These are phyloP conservation scores for Colletotrichum sp. DNA, from an alignment of 2,329 filamentous ascomycete species.

Conservation along the genomic window DNA sequence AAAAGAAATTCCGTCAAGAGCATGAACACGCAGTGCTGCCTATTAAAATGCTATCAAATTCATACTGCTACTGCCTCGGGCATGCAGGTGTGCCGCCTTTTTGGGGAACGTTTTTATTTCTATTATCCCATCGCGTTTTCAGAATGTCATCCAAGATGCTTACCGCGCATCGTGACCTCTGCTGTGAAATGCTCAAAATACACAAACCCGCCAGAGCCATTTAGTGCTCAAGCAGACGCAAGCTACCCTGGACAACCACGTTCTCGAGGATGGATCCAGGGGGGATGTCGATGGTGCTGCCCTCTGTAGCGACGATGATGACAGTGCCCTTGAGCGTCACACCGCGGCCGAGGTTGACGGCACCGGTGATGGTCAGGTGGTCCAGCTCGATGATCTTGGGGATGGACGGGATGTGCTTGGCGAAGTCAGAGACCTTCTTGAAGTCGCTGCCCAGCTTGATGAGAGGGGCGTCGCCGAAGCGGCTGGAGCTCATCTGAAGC, in stretches of 20 bases:
- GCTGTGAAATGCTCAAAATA: conserved; percentile 13
- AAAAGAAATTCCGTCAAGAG: not conserved
- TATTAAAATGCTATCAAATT: conserved; percentile 19
- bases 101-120: conserved; percentile 1
- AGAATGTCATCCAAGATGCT: conserved; percentile 4
- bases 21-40: not conserved
- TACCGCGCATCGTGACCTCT: not conserved
- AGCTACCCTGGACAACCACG: conserved; percentile 96
- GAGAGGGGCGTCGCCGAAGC: conserved; percentile 93
- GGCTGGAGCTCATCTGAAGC: conserved; percentile 93
- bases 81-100: not conserved
- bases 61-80: not conserved
- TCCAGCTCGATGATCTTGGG: conserved; percentile 91
- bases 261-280: conserved; percentile 98
- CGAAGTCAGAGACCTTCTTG: conserved; percentile 99
- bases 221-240: conserved; percentile 75
- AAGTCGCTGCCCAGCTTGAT: conserved; percentile 99
- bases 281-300: conserved; percentile 96
- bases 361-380: conserved; percentile 96
- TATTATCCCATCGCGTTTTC: conserved; percentile 4
- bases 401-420: conserved; percentile 85
- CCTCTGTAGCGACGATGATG: conserved; percentile 98
- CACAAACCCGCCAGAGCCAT: conserved; percentile 10
- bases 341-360: conserved; percentile 93
- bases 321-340: conserved; percentile 98